phyloP scores from a whole-genome alignment of 352 stramenopile species.

The Paralagenidium karlingii region DNA sequence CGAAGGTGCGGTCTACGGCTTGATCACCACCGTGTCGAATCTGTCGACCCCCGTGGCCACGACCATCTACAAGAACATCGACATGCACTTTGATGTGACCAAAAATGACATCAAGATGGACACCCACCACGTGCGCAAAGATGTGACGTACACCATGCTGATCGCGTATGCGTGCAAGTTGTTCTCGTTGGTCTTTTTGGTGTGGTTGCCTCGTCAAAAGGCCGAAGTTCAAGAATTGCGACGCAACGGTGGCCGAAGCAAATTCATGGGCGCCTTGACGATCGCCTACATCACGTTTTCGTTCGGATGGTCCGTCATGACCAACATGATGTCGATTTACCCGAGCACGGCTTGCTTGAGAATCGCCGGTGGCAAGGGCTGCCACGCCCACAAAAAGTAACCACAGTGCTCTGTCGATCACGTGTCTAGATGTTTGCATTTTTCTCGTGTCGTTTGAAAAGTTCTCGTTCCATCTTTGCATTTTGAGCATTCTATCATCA shows the following conservation, averaged over 20 bases:
- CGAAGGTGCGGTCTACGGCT: constrained; percentile 8
- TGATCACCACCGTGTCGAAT: constrained; percentile 11
- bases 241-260: constrained; percentile 18
- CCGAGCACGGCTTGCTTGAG: constrained; percentile 23
- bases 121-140: constrained; percentile 6
- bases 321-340: constrained; percentile 39
- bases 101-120: constrained; percentile 7
- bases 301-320: constrained; percentile 36
- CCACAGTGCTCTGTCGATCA: too few species aligned
- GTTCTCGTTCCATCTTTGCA: too few species aligned
- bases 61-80: constrained; percentile 8
- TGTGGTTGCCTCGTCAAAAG: constrained; percentile 13
- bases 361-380: constrained; percentile 27
- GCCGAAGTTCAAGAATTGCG: constrained; percentile 19
- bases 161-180: constrained; percentile 9
- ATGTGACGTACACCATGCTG: constrained; percentile 17
- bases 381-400: too few species aligned
- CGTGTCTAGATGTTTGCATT: too few species aligned
- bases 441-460: too few species aligned
- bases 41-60: constrained; percentile 3
- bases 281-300: constrained; percentile 22
- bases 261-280: constrained; percentile 17
- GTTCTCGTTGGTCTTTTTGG: constrained; percentile 5
- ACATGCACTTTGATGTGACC: constrained; percentile 4
- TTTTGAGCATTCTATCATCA: too few species aligned